These are phyloP conservation scores for Populus nigra DNA, from an alignment of 345 rosid species.

Conservation along the genomic window DNA sequence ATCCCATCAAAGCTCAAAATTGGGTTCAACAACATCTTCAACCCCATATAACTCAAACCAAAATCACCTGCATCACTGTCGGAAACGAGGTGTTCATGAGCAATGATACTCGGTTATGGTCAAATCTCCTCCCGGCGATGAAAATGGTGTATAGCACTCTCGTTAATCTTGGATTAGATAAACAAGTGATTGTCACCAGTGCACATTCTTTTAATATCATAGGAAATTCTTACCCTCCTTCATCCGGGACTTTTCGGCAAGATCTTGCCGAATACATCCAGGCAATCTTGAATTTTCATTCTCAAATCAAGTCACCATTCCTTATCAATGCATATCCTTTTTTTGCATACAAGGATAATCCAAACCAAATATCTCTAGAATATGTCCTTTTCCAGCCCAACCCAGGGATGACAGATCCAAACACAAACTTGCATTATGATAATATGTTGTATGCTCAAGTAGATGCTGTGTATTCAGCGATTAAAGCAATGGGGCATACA, in stretches of 20 bases:
- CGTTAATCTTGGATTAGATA: constrained; percentile 54
- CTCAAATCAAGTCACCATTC: constrained; percentile 67
- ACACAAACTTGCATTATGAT: constrained; percentile 66
- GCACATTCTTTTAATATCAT: constrained; percentile 68
- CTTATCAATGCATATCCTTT: constrained; percentile 85
- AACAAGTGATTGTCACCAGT: constrained; percentile 62
- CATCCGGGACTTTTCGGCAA: constrained; percentile 57
- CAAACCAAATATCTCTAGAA: constrained; percentile 50
- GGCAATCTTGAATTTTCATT: constrained; percentile 57
- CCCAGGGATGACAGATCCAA: constrained; percentile 54
- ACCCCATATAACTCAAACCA: constrained; percentile 56
- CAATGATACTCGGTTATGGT: constrained; percentile 33
- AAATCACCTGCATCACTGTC: constrained; percentile 62
- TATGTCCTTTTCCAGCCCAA: constrained; percentile 86
- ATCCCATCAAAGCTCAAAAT: constrained; percentile 51
- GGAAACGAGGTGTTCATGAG: constrained; percentile 73
- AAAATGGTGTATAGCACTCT: constrained; percentile 46
- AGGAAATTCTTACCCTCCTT: constrained; percentile 66
- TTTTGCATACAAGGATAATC: constrained; percentile 70
- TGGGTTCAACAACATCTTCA: constrained; percentile 68
- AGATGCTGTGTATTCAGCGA: constrained; percentile 84
- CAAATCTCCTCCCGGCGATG: constrained; percentile 79
- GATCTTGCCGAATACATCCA: constrained; percentile 52
- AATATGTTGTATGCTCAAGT: constrained; percentile 94
- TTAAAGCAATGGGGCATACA: constrained; percentile 63